Evolutionary conservation across 768 basidiomycete species (phyloP).

Genomic region (Russula lepida): DNA sequence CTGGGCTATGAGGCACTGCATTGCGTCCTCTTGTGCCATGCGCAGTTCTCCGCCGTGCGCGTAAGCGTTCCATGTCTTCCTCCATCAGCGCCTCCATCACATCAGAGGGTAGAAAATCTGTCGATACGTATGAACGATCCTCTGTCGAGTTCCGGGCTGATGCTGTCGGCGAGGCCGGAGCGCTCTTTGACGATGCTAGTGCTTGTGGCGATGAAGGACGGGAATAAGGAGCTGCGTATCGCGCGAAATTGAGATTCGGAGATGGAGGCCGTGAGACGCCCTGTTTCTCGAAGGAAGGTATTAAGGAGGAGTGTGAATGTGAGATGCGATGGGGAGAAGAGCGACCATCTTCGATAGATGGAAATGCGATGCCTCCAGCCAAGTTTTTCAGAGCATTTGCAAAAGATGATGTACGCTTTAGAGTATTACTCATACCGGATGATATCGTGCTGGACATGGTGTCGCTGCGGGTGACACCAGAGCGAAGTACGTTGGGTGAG

Average conservation of each 20-base stretch:
- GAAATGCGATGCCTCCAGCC: slow-evolving; percentile 65
- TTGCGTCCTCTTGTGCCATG: slow-evolving; percentile 33
- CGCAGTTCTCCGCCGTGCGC: slow-evolving; percentile 49
- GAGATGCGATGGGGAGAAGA: slow-evolving; percentile 31
- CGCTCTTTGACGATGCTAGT: slow-evolving; percentile 16
- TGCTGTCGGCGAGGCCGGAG: slow-evolving; percentile 27
- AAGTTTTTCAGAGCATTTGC: slow-evolving; percentile 66
- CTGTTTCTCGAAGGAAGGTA: slow-evolving; percentile 26
- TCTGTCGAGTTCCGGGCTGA: slow-evolving; percentile 22
- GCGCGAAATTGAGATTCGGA: slow-evolving; percentile 68
- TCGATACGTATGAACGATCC: slow-evolving; percentile 28
- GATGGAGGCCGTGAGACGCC: slow-evolving; percentile 64
- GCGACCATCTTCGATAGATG: slow-evolving; percentile 47
- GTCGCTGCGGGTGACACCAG: slow-evolving; percentile 47
- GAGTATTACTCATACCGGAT: slow-evolving; percentile 54
- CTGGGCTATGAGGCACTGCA: slow-evolving; percentile 50
- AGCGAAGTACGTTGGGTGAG: slow-evolving; percentile 41
- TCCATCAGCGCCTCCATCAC: slow-evolving; percentile 87
- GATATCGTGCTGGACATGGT: slow-evolving; percentile 55
- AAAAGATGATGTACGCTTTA: slow-evolving; percentile 73
- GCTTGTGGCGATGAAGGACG: slow-evolving; percentile 37
- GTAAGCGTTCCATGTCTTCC: slow-evolving; percentile 88
- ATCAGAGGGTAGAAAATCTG: slow-evolving; percentile 60
- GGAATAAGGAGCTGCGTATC: slow-evolving; percentile 71
- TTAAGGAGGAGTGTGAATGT: slow-evolving; percentile 23